Evolutionary conservation across 306 rosid genomes (phyloP), one percentile per base, ranked within the genome.

Genomic region (Cyclanthera cordifolia): DNA sequence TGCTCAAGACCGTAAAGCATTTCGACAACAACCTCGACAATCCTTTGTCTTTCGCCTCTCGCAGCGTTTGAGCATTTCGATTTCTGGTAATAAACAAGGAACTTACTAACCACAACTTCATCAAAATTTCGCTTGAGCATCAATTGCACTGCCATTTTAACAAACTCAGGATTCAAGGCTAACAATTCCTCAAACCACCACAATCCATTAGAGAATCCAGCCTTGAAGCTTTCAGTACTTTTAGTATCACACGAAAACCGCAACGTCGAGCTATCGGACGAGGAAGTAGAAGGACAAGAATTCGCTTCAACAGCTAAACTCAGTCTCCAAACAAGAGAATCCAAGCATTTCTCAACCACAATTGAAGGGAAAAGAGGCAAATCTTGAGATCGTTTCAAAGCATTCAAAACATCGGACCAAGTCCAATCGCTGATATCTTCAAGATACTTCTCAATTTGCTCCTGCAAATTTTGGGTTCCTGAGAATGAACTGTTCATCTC

Each of bases 121-220:
- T 93, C 91, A 48, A 90, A 65, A 45, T 83, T 87, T 59, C 72
- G 77, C 8, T 72, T 55, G 56, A 90, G 71, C 96, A 90, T 86
- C 5, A 86, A 73, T 34, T 85, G 79, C 8, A 77, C 88, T 75
- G 83, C 58, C 87, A 72, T 80, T 76, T 78, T 80, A 77, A 85
- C 78, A 79, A 79, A 24, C 43, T 58, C 70, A 37, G 95, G 96
- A 77, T 69, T 78, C 71, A 93, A 70, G 69, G 85, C 65, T 14
- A 86, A 27, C 27, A 93, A 90, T 82, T 93, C 96, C 37, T 87
- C 95, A 73, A 87, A 93, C 99, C 98, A 92, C 98, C 96, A 86
- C 0, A 85, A 72, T 51, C 88, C 69, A 15, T 87, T 82, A 55
- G 87, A 78, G 67, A 50, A 82, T 70, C 37, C 78, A 14, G 93